Evolutionary conservation across 2,329 filamentous ascomycete species (phyloP), one percentile per base, ranked within the genome.

Genomic region (Colletotrichum sp.): DNA sequence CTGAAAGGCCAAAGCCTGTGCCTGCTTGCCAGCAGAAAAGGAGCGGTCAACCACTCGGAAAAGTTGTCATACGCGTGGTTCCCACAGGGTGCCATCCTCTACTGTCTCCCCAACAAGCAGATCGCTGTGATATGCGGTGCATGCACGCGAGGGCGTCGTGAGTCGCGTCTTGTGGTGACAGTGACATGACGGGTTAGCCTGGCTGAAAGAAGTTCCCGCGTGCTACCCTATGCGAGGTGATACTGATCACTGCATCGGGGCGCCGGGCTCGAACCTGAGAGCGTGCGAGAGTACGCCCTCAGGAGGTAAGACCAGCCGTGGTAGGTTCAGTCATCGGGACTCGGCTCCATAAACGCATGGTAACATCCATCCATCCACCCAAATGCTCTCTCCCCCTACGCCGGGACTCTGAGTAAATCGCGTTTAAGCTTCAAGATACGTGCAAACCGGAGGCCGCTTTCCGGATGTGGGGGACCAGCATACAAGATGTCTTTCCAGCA

Each of bases 131-230:
- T 28, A 44, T 68, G 57, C 39, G 44, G 44, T 62, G 64, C 70
- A 73, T 68, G 52, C 68, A 63, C 52, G 18, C 68, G 63, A 63
- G 39, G 32, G 30, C n/a, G 57, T 57, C 16, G 70, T 59, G 57
- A 68, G 57, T 75, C 73, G 64, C 57, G 70, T 62, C 30, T 24
- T 18, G 57, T 57, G 28, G 57, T 69, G 74, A 76, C 59, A 64
- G 57, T 76, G 57, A 76, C 59, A 71, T 76, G 70, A 76, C 34
- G 24, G 44, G 59, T 73, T 69, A 69, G 74, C 44, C 64, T 74
- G 32, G 57, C 36, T 39, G 32, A 52, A 22, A 60, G 26, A 48
- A 57, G 44, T 36, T 64, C 48, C 48, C 30, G 70, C 74, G 64
- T 69, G 57, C 60, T 44, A 73, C 70, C 64, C 13, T 59, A 73